Evolutionary conservation across 2,329 filamentous ascomycete genomes (phyloP).

Genomic region (Fusarium hainanense): DNA sequence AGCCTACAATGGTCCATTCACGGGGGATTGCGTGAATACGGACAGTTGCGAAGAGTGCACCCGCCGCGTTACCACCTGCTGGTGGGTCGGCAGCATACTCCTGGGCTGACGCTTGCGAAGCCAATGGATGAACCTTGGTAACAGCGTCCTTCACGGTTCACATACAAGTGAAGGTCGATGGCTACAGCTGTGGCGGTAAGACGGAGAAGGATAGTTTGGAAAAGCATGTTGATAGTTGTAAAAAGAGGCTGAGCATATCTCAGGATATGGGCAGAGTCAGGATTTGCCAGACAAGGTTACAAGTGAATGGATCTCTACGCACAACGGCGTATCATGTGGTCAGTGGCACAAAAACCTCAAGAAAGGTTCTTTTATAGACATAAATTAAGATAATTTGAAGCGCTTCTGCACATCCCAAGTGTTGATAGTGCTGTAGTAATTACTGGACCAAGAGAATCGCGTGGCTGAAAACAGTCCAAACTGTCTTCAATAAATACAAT

Average conservation of each 20-base stretch:
- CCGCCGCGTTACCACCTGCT: not conserved
- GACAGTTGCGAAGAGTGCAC: not conserved
- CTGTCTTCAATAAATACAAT: not conserved
- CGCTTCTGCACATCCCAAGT: not conserved
- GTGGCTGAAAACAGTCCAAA: too few species aligned
- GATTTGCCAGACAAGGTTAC: not conserved
- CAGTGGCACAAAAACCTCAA: not conserved
- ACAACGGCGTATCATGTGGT: not conserved
- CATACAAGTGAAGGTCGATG: not conserved
- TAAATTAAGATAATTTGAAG: accelerated
- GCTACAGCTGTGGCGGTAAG: not conserved
- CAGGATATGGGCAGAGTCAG: not conserved
- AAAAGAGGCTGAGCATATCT: not conserved
- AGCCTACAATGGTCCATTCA: not conserved
- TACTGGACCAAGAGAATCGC: not conserved
- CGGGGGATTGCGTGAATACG: not conserved
- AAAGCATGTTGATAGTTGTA: not conserved
- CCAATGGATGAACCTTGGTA: not conserved
- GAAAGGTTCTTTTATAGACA: not conserved
- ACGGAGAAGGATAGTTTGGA: not conserved
- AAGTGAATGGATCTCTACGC: not conserved
- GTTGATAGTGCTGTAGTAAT: accelerated
- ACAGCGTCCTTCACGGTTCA: not conserved
- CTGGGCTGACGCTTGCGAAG: not conserved
- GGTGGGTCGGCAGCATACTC: not conserved